Percentiles rank a stretch among this genome's conserved stretches.
Conservation (phyloP, 225 moss, liverwort and hornwort genomes). For the Takakia lepidozioides region DNA sequence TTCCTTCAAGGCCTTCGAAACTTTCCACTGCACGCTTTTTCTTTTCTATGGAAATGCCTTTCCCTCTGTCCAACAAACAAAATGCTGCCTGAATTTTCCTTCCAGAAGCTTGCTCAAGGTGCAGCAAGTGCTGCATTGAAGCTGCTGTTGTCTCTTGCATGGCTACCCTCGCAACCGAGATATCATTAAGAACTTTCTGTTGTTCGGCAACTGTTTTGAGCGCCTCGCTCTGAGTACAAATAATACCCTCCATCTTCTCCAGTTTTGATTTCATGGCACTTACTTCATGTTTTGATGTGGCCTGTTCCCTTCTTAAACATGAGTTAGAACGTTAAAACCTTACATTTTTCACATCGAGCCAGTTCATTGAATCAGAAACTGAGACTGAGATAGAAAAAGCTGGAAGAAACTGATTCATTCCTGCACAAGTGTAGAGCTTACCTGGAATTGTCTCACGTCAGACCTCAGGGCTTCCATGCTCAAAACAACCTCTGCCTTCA, state of each 20-base stretch:
- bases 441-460: constrained; percentile 37
- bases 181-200: constrained; percentile 28
- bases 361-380: not conserved
- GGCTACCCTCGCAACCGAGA: constrained; percentile 24
- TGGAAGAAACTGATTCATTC: too few species aligned
- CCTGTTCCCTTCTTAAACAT: too few species aligned
- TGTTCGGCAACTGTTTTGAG: constrained; percentile 27
- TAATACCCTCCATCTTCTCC: constrained; percentile 25
- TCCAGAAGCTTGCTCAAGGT: constrained; percentile 40
- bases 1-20: constrained; percentile 22
- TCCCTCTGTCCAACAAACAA: constrained; percentile 17
- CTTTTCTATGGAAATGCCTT: not conserved
- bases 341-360: not conserved
- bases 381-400: too few species aligned
- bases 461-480: constrained; percentile 30
- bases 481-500: constrained; percentile 28
- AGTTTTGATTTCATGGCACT: constrained; percentile 16
- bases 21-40: not conserved
- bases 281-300: constrained; percentile 27
- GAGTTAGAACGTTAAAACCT: too few species aligned
- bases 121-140: constrained; percentile 35
- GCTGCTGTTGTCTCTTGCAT: constrained; percentile 32
- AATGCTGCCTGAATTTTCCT: constrained; percentile 32
- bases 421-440: too few species aligned
- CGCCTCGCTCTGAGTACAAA: constrained; percentile 20